Evolutionary conservation across 345 rosid genomes (phyloP).

Genomic region (Eucalyptus erythrocorys): DNA sequence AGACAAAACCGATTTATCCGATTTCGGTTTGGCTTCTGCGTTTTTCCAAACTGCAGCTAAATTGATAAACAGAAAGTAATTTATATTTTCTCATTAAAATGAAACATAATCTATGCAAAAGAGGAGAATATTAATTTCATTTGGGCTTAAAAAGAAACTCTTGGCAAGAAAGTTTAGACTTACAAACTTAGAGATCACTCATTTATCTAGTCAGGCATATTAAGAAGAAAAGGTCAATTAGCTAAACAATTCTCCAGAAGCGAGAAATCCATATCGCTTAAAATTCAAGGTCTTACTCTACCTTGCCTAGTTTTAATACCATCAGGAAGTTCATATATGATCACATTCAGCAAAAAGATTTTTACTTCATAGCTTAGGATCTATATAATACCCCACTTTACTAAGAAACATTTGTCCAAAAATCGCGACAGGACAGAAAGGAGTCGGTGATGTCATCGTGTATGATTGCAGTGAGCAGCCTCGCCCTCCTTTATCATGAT

Average conservation of each 20-base stretch:
- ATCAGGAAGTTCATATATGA: not conserved
- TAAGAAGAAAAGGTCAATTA: not conserved
- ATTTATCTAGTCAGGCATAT: not conserved
- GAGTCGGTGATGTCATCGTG: not conserved
- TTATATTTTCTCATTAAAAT: not conserved
- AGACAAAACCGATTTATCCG: not conserved
- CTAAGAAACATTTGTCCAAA: not conserved
- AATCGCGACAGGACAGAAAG: not conserved
- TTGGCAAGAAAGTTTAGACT: not conserved
- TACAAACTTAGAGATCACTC: not conserved
- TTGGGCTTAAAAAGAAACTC: not conserved
- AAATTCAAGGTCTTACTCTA: not conserved
- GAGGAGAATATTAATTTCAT: not conserved
- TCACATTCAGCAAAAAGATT: not conserved
- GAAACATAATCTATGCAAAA: not conserved
- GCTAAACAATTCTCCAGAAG: not conserved
- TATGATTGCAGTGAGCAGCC: not conserved
- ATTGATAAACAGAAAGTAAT: not conserved
- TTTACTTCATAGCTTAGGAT: not conserved
- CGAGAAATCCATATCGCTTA: not conserved
- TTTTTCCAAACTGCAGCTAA: not conserved
- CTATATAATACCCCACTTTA: not conserved
- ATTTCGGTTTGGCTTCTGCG: not conserved
- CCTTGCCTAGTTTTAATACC: not conserved
- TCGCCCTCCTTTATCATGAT: not conserved